Conservation (phyloP, 805 yeast species). For the Cyberlindnera veronae region DNA sequence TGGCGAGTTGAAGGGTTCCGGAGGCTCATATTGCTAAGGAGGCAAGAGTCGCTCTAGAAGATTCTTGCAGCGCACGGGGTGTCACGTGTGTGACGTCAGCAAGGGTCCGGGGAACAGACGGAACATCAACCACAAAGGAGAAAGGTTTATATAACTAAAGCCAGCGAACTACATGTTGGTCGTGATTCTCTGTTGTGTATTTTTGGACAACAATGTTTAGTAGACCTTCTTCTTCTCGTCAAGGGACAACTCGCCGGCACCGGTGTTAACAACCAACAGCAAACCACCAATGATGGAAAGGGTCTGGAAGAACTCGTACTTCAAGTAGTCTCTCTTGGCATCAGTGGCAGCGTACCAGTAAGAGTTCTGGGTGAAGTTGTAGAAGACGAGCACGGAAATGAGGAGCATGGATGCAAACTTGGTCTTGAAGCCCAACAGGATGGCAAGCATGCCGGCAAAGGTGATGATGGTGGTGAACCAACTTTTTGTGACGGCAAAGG, state of each 20-base stretch:
- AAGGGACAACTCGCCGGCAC: constrained; percentile 90
- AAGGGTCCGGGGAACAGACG: no score
- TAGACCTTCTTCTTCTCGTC: constrained; percentile 96
- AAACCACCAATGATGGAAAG: constrained; percentile 93
- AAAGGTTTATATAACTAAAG: neutral
- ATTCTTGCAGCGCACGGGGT: no score
- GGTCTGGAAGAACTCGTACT: constrained; percentile 93
- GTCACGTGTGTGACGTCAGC: no score
- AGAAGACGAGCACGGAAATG: constrained; percentile 66
- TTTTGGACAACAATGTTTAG: constrained; percentile 35
- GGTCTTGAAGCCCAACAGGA: constrained; percentile 90
- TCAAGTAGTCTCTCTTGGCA: constrained; percentile 80
- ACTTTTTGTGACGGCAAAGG: constrained; percentile 72
- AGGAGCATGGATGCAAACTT: constrained; percentile 74
- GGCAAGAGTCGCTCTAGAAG: neutral
- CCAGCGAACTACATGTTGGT: neutral
- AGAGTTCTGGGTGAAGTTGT: constrained; percentile 77
- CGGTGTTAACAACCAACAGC: constrained; percentile 85
- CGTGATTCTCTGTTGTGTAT: neutral
- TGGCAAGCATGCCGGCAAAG: constrained; percentile 68
- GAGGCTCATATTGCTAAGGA: neutral
- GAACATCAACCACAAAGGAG: neutral
- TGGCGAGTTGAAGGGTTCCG: neutral
- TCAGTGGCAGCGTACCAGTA: constrained; percentile 77
- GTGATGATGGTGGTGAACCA: constrained; percentile 69